These are phyloP conservation scores for Dactylellina parvicollis DNA, from an alignment of 2,329 filamentous ascomycete genomes.

Conservation along the genomic window DNA sequence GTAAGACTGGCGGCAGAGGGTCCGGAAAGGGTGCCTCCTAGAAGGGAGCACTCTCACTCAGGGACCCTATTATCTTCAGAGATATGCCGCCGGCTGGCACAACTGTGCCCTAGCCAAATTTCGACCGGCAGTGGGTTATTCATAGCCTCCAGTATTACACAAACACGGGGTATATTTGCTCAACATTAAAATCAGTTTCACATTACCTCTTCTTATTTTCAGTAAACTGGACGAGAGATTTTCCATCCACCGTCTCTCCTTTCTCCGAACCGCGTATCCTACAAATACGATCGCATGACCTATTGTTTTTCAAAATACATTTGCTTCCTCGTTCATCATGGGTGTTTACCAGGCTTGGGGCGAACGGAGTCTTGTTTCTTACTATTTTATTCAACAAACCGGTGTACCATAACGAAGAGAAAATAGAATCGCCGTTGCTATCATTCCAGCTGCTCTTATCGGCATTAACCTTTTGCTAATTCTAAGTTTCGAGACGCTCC, in stretches of 20 bases:
- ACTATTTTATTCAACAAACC: neutral
- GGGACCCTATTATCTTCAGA: slow-evolving; percentile 12
- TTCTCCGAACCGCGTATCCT: neutral
- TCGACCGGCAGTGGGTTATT: no score
- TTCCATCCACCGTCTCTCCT: neutral
- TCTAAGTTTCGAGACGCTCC: neutral
- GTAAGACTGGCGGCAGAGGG: slow-evolving; percentile 32
- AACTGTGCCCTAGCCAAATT: neutral
- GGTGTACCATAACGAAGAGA: slow-evolving; percentile 14
- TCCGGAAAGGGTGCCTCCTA: slow-evolving; percentile 36
- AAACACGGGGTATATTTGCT: no score
- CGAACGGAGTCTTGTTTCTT: slow-evolving; percentile 21
- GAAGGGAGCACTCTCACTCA: slow-evolving; percentile 24
- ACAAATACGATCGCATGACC: neutral
- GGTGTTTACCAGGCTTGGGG: slow-evolving; percentile 28
- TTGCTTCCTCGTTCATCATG: neutral
- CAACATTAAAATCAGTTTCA: no score
- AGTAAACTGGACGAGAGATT: neutral
- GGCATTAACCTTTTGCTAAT: neutral
- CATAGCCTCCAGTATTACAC: no score
- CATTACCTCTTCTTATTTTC: neutral
- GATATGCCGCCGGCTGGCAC: slow-evolving; percentile 1
- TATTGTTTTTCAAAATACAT: neutral
- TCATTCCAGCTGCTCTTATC: neutral
- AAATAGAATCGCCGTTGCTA: neutral